Conservation (phyloP, 805 yeast genomes). For the Pichia sporocuriosa region DNA sequence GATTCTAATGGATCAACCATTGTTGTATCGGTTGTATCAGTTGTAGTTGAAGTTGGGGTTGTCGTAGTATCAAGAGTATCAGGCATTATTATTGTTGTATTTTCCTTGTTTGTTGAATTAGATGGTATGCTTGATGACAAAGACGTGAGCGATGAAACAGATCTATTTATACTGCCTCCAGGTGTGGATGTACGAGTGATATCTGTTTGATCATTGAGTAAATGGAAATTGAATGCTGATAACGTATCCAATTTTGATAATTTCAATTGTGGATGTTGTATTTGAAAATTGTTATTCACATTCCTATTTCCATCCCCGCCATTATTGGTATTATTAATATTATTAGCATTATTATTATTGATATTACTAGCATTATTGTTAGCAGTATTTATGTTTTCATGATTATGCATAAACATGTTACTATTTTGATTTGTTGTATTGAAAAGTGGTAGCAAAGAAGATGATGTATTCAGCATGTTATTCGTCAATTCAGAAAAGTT, state of each 20-base stretch:
- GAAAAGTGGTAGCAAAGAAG: slow-evolving; percentile 4
- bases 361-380: not conserved
- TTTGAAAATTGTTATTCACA: no score
- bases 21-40: not conserved
- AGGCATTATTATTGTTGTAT: not conserved
- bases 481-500: not conserved
- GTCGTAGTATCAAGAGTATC: not conserved
- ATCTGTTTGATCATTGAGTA: not conserved
- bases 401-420: no score
- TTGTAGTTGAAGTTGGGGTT: not conserved
- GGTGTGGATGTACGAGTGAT: slow-evolving; percentile 1
- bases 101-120: not conserved
- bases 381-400: not conserved
- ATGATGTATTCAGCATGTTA: not conserved
- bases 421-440: not conserved
- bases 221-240: slow-evolving; percentile 1
- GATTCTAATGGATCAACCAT: slow-evolving; percentile 16
- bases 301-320: no score
- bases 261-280: not conserved
- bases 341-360: not conserved
- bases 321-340: not conserved
- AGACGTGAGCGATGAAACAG: slow-evolving; percentile 4
- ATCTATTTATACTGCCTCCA: not conserved
- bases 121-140: slow-evolving; percentile 5
- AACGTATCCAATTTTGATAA: not conserved